Evolutionary conservation across 805 yeast species (phyloP).

Genomic region (Teunomyces aglyptinius): DNA sequence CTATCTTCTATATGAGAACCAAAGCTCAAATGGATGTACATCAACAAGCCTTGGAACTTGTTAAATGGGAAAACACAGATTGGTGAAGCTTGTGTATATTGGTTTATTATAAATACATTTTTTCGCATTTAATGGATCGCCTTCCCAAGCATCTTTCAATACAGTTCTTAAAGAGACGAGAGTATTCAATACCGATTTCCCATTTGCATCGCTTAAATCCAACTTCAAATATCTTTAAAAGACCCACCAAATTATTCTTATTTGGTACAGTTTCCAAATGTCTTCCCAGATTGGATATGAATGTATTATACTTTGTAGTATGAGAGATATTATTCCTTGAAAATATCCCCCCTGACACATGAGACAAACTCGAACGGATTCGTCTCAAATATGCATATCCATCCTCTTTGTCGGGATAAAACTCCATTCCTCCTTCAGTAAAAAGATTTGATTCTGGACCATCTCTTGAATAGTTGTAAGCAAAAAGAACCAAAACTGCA

Average conservation of each 20-base stretch:
- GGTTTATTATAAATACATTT: constrained; percentile 40
- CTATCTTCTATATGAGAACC: constrained; percentile 95
- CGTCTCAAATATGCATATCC: constrained; percentile 52
- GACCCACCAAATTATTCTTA: constrained; percentile 54
- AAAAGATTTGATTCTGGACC: constrained; percentile 46
- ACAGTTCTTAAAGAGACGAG: constrained; percentile 53
- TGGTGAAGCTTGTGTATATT: constrained; percentile 37
- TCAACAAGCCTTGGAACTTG: constrained; percentile 55
- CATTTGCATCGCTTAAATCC: constrained; percentile 41
- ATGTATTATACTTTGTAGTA: constrained; percentile 40
- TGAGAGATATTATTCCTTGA: constrained; percentile 2
- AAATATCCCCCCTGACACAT: constrained; percentile 24
- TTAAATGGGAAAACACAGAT: constrained; percentile 60
- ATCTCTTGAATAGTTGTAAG: constrained; percentile 45
- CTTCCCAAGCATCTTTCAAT: constrained; percentile 54
- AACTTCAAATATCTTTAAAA: constrained; percentile 46
- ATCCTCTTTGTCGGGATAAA: constrained; percentile 40
- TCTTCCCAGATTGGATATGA: constrained; percentile 41
- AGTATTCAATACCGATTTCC: constrained; percentile 58
- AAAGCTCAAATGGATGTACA: constrained; percentile 73
- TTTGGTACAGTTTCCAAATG: constrained; percentile 38
- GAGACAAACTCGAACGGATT: constrained; percentile 42
- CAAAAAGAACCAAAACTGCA: constrained; percentile 49
- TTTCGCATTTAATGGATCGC: constrained; percentile 43
- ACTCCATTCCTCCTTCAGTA: constrained; percentile 11